Evolutionary conservation across 2,329 filamentous ascomycete species (phyloP).

Genomic region (Hyphodiscus sp.): DNA sequence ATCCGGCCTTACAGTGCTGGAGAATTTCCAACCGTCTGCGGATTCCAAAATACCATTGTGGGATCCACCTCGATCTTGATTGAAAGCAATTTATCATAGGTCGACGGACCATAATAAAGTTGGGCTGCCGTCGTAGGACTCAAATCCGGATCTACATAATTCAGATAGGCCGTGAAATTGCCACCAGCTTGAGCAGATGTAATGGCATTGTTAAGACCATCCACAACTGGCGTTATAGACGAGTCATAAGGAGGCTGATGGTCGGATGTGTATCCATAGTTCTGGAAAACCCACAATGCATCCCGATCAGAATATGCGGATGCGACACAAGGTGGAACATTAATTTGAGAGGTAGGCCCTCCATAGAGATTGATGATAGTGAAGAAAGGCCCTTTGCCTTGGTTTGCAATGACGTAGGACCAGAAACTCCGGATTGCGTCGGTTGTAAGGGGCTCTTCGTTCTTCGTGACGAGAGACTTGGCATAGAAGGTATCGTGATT

Average conservation of each 20-base stretch:
- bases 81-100: conserved; percentile 6
- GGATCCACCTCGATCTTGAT: conserved; percentile 7
- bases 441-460: conserved; percentile 6
- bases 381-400: conserved; percentile 6
- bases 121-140: background rate
- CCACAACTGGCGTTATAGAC: conserved; percentile 2
- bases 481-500: conserved; percentile 14
- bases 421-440: conserved; percentile 5
- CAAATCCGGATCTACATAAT: conserved; percentile 9
- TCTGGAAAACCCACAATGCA: conserved; percentile 11
- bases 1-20: background rate
- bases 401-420: background rate
- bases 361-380: conserved; percentile 11
- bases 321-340: conserved; percentile 1
- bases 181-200: conserved; percentile 10
- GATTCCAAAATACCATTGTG: conserved; percentile 11
- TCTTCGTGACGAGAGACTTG: conserved; percentile 13
- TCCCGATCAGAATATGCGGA: conserved; percentile 11
- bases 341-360: conserved; percentile 8
- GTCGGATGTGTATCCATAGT: conserved; percentile 5
- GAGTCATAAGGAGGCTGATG: conserved; percentile 1
- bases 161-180: conserved; percentile 11
- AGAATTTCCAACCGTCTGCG: conserved; percentile 2
- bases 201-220: conserved; percentile 12
- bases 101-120: conserved; percentile 1